phyloP scores from a whole-genome alignment of 257 asterid species.

The Jacaranda copaia region DNA sequence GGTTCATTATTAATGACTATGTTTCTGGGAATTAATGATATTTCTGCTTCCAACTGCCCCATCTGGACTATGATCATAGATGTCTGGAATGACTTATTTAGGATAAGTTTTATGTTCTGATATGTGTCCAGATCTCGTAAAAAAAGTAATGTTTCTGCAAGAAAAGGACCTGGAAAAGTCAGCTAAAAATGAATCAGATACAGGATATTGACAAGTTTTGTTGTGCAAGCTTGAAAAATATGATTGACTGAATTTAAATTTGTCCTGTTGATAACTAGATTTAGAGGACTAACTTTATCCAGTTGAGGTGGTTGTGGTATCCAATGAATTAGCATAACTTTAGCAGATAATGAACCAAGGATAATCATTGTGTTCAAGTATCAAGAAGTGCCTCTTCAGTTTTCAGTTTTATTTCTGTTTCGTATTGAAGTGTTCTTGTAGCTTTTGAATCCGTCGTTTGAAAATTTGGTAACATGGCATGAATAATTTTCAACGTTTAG shows the following conservation, averaged over 20 bases:
- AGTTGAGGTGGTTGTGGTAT: not conserved
- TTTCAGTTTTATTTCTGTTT: not conserved
- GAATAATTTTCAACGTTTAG: not conserved
- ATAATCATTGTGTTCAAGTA: not conserved
- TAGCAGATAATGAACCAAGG: not conserved
- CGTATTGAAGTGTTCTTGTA: not conserved
- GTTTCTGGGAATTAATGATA: too few species aligned
- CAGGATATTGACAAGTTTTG: not conserved
- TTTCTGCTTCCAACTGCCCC: too few species aligned
- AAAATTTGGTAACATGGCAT: not conserved
- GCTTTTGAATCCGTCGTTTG: not conserved
- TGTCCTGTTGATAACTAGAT: not conserved
- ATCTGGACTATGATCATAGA: too few species aligned
- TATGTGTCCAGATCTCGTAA: not conserved
- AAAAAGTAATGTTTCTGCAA: not conserved
- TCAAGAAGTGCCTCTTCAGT: slow-evolving; percentile 12
- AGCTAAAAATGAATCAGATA: not conserved
- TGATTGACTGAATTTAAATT: not conserved
- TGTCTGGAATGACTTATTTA: not conserved
- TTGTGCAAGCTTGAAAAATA: not conserved
- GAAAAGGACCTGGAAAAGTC: not conserved
- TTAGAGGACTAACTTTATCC: not conserved
- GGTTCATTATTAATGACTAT: too few species aligned
- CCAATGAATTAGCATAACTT: not conserved
- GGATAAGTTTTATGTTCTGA: not conserved